Conservation (phyloP, 805 yeast genomes). For the Yamadazyma laniorum region DNA sequence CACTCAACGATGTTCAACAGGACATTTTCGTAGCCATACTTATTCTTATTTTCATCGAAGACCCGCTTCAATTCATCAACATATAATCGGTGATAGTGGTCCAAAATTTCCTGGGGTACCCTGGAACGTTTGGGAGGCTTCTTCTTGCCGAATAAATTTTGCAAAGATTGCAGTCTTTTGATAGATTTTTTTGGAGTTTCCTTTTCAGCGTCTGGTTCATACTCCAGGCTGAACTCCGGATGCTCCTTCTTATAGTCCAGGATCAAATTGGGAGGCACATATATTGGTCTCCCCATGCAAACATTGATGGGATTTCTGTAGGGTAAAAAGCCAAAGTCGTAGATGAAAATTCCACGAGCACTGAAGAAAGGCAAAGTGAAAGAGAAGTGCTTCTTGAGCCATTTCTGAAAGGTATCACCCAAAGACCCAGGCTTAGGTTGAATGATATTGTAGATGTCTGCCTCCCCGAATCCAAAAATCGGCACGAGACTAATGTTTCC, state of each 20-base stretch:
- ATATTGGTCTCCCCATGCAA: slow-evolving; percentile 69
- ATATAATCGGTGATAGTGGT: slow-evolving; percentile 71
- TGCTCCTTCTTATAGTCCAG: slow-evolving; percentile 30
- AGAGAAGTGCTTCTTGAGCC: slow-evolving; percentile 69
- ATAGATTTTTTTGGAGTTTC: not conserved
- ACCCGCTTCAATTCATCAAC: slow-evolving; percentile 59
- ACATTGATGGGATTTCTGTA: slow-evolving; percentile 76
- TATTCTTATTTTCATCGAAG: slow-evolving; percentile 63
- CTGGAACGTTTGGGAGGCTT: slow-evolving; percentile 23
- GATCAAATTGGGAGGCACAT: slow-evolving; percentile 45
- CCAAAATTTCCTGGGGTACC: slow-evolving; percentile 46
- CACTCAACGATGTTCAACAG: slow-evolving; percentile 44
- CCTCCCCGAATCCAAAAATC: slow-evolving; percentile 89
- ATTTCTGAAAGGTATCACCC: slow-evolving; percentile 60
- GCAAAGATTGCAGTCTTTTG: slow-evolving; percentile 8
- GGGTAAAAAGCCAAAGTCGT: slow-evolving; percentile 89
- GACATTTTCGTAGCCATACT: slow-evolving; percentile 51
- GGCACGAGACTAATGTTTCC: slow-evolving; percentile 85
- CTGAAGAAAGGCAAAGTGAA: slow-evolving; percentile 90
- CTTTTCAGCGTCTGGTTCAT: slow-evolving; percentile 4
- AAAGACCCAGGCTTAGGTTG: slow-evolving; percentile 39
- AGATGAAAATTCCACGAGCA: slow-evolving; percentile 89
- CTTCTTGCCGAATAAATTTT: slow-evolving; percentile 26
- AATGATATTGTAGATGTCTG: slow-evolving; percentile 48
- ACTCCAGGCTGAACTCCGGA: slow-evolving; percentile 24